Evolutionary conservation across 2,329 filamentous ascomycete species (phyloP), one percentile per base, ranked within the genome.

Genomic region (Xylaria sp.): DNA sequence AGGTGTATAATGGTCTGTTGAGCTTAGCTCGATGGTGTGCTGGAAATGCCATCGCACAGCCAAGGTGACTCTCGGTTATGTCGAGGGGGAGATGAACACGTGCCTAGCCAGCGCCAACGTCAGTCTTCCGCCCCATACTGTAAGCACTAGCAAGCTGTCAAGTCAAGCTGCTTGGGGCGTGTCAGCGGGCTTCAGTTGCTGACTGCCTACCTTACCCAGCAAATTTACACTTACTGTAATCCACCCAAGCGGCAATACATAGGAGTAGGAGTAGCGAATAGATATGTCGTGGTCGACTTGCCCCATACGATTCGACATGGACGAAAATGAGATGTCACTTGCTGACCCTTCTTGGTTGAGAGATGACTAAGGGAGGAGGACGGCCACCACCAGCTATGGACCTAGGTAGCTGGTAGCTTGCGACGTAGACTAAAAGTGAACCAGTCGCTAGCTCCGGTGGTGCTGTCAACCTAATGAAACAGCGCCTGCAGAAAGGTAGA

Each of bases 131-230:
- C 47, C 50, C 50, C 58, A 34, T 34, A 34, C 29, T n/a, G 52
- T 60, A 60, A 60, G 58, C 58, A 54, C 58, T 60, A 60, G 39
- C 51, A 50, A 45, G 51, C 43, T 55, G 54, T 38, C 51, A 52
- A 47, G 11, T 43, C 44, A 49, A 47, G 57, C 50, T 39, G 44
- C 49, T 39, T 51, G 24, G 38, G 48, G 19, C 26, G 54, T 49
- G 57, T 60, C 57, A 58, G 55, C 55, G 44, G 49, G 55, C 48
- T 56, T 49, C 41, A 49, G 52, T 52, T 53, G 58, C 58, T 60
- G 55, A 60, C 55, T 51, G 19, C 57, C 49, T 45, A 55, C 38
- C 49, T 54, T 54, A 55, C 57, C n/a, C n/a, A n/a, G n/a, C n/a
- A n/a, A n/a, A n/a, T n/a, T n/a, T n/a, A 34, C 29, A 7, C 29